Base-by-base conservation (phyloP, 805 yeast species). In the Candida schatavii region DNA sequence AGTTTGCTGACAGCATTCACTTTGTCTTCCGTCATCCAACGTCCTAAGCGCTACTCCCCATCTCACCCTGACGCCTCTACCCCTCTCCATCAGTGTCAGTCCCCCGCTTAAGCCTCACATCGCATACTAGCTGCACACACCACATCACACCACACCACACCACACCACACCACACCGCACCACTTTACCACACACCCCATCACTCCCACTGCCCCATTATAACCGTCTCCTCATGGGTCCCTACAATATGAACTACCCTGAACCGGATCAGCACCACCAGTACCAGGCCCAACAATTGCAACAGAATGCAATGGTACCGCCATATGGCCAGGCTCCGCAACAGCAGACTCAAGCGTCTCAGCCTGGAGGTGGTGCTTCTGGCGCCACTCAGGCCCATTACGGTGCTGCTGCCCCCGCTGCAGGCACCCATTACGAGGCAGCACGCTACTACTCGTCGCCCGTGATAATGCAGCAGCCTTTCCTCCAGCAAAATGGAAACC, bases 391-490 rank as follows among this genome's bases (percentile, higher is more conserved):
- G 6, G 15, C 32, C 32, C n/a, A n/a, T n/a, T 29, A 11, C n/a
- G 17, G 32, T n/a, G 17, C 32, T 17, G 32, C 32, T 17, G 6
- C 32, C 7, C n/a, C 9, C 17, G 18, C 18, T 9, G 18, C n/a
- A 9, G 29, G 22, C 5, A 10, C n/a, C 20, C 33, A 33, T 20
- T 37, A 36, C 43, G 58, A 55, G 37, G 54, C 61, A 6, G 54
- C 61, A 6, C 40, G 60, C 15, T 57, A 40, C 45, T 57, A 56
- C 45, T 37, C 55, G 6, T 43, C 49, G 31, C 55, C 61, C 11
- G 47, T 56, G 51, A 52, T 56, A 10, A 49, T 57, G 19, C 62
- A 56, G 43, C 60, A 52, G 41, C 56, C 57, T 27, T 47, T 49
- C 45, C 42, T 44, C 43, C 56, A 39, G 27, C 19, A 20, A 7